phyloP scores from a whole-genome alignment of 2,329 filamentous ascomycete genomes.

The Aspergillus tanneri region DNA sequence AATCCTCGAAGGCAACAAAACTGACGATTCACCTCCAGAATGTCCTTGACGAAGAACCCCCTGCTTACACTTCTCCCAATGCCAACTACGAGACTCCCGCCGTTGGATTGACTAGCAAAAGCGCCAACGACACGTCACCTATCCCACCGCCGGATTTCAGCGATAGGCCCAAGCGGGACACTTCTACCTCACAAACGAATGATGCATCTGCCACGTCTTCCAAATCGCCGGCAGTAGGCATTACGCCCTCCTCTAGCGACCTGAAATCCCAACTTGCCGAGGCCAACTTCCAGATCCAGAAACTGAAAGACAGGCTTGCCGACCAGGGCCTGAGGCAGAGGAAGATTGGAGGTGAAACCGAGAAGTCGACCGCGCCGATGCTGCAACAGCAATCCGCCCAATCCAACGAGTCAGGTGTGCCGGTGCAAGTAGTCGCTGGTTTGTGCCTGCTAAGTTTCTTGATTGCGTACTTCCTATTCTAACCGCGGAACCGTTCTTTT shows the following conservation, averaged over 20 bases:
- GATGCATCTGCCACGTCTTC: constrained; percentile 37
- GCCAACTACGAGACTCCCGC: constrained; percentile 49
- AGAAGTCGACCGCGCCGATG: constrained; percentile 51
- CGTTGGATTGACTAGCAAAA: constrained; percentile 44
- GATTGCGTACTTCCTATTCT: constrained; percentile 96
- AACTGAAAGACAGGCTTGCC: constrained; percentile 62
- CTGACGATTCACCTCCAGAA: constrained; percentile 23
- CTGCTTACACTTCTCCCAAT: constrained; percentile 57
- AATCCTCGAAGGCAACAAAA: not conserved
- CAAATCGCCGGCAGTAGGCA: constrained; percentile 50
- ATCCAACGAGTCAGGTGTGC: constrained; percentile 67
- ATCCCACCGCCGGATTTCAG: constrained; percentile 38
- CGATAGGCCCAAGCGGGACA: constrained; percentile 38
- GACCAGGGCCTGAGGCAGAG: constrained; percentile 76
- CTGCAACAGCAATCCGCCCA: constrained; percentile 58
- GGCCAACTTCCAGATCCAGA: constrained; percentile 70
- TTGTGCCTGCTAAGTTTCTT: constrained; percentile 89
- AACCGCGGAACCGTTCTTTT: constrained; percentile 34
- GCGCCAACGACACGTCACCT: constrained; percentile 34
- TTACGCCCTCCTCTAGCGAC: constrained; percentile 57
- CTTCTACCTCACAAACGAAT: constrained; percentile 40
- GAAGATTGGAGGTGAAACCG: constrained; percentile 61
- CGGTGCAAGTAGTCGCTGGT: constrained; percentile 78
- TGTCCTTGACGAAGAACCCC: constrained; percentile 47
- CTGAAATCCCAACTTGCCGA: constrained; percentile 71